Evolutionary conservation across 495 filamentous ascomycete species (phyloP).

Genomic region (Podospora pseudocomata): DNA sequence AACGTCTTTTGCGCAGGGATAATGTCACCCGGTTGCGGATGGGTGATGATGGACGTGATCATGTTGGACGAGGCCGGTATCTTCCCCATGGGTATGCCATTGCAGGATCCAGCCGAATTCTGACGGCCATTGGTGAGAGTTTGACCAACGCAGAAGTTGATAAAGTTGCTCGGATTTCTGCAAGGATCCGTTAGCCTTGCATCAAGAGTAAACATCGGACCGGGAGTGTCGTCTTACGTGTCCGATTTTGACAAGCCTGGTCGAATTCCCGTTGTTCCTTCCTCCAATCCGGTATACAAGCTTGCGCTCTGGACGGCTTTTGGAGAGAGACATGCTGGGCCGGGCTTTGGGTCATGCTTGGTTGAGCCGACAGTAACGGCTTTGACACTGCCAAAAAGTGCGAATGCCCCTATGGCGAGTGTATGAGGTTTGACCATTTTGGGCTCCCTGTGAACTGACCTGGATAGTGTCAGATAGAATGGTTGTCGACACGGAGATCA

Average conservation of each 20-base stretch:
- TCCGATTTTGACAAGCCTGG: slow-evolving; percentile 7
- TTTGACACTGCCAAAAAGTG: background rate
- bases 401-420: background rate
- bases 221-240: slow-evolving; percentile 6
- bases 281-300: slow-evolving; percentile 17
- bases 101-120: slow-evolving; percentile 49
- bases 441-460: too few relatives aligned
- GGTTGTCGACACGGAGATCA: too few relatives aligned
- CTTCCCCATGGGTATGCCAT: slow-evolving; percentile 56
- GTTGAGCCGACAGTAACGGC: background rate
- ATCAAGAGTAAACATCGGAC: background rate
- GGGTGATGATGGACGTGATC: slow-evolving; percentile 55
- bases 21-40: slow-evolving; percentile 39
- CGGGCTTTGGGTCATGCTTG: background rate
- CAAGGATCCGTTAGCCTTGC: background rate
- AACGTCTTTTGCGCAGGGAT: slow-evolving; percentile 46
- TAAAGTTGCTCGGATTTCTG: slow-evolving; percentile 42
- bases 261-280: slow-evolving; percentile 6
- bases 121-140: slow-evolving; percentile 52
- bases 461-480: too few relatives aligned
- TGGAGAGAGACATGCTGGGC: background rate
- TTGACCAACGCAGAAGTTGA: slow-evolving; percentile 51
- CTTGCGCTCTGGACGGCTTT: slow-evolving; percentile 11
- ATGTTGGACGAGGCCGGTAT: slow-evolving; percentile 54
- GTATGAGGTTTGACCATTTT: background rate